Evolutionary conservation across 495 filamentous ascomycete genomes (phyloP).

Genomic region (Parmelia sp.): DNA sequence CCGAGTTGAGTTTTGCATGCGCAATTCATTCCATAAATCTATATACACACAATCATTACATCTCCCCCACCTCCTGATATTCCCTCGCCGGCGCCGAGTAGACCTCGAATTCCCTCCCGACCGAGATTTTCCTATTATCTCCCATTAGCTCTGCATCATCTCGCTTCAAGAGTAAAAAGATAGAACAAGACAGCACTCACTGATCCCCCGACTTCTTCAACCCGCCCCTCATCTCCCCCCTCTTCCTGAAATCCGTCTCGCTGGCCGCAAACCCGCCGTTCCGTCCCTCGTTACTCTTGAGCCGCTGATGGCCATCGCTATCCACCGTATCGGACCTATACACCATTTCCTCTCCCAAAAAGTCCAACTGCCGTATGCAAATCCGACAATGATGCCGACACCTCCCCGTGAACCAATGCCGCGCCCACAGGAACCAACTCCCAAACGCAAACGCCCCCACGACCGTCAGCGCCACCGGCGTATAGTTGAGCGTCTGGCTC

Average conservation of each 20-base stretch:
- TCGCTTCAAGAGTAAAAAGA: too few relatives aligned
- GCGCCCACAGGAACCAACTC: conserved; percentile 45
- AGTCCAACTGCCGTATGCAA: conserved; percentile 25
- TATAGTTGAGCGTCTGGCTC: conserved; percentile 54
- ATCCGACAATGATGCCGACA: conserved; percentile 24
- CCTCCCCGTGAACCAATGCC: conserved; percentile 51
- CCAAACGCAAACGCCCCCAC: conserved; percentile 41
- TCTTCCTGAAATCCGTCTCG: conserved; percentile 6
- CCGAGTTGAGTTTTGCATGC: too few relatives aligned
- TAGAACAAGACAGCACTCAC: conserved; percentile 13
- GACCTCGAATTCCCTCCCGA: conserved; percentile 24
- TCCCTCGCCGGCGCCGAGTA: conserved; percentile 20
- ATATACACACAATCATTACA: too few relatives aligned
- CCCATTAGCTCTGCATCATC: not conserved
- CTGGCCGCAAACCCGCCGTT: not conserved
- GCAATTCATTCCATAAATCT: too few relatives aligned
- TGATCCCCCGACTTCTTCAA: conserved; percentile 17
- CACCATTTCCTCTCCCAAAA: conserved; percentile 24
- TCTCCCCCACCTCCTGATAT: conserved; percentile 12
- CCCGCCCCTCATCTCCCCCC: not conserved
- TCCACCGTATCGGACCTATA: conserved; percentile 16
- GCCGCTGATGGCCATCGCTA: conserved; percentile 19
- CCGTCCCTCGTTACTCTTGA: conserved; percentile 13
- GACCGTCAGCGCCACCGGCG: conserved; percentile 57
- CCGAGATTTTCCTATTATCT: conserved; percentile 15